Percentiles rank a stretch among this genome's conserved stretches.
These are phyloP conservation scores for Linum tenue DNA, from an alignment of 345 rosid genomes.

Conservation along the genomic window DNA sequence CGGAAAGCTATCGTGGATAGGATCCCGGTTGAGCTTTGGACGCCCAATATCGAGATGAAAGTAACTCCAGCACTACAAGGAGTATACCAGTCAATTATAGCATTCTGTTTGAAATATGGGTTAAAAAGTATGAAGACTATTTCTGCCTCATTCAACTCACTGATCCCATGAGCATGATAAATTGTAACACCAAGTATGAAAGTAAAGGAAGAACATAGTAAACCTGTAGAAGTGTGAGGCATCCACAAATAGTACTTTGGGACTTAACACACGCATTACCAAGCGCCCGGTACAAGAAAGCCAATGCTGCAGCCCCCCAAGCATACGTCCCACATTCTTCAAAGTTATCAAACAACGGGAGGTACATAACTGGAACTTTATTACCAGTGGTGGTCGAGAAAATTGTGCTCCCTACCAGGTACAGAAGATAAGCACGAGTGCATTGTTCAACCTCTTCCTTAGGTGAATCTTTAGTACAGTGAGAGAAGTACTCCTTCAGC, in stretches of 20 bases:
- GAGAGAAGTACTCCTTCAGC: constrained; percentile 2
- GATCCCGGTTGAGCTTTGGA: constrained; percentile 2
- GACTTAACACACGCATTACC: constrained; percentile 1
- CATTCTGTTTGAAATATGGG: neutral
- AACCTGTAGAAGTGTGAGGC: constrained; percentile 4
- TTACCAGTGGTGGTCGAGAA: constrained; percentile 3
- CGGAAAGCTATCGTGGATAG: neutral
- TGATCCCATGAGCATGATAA: too few species aligned
- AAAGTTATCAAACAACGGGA: constrained; percentile 1
- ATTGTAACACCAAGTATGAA: neutral
- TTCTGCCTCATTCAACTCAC: too few species aligned
- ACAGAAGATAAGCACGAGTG: constrained; percentile 2
- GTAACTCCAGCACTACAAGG: constrained; percentile 6
- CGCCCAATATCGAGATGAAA: constrained; percentile 3
- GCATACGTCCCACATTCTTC: neutral
- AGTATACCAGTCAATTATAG: neutral
- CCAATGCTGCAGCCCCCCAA: constrained; percentile 7
- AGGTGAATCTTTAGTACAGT: neutral
- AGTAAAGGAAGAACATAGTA: neutral
- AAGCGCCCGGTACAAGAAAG: constrained; percentile 1
- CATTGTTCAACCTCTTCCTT: constrained; percentile 1
- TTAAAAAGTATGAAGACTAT: too few species aligned
- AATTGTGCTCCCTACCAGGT: constrained; percentile 7
- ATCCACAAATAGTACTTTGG: constrained; percentile 3
- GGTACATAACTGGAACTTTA: constrained; percentile 6